A percentile compares a stretch with the other conserved stretches of the same genome.
These are phyloP conservation scores for Trichosporon sp. DNA, from an alignment of 1,284 basidiomycete genomes.

Conservation along the genomic window DNA sequence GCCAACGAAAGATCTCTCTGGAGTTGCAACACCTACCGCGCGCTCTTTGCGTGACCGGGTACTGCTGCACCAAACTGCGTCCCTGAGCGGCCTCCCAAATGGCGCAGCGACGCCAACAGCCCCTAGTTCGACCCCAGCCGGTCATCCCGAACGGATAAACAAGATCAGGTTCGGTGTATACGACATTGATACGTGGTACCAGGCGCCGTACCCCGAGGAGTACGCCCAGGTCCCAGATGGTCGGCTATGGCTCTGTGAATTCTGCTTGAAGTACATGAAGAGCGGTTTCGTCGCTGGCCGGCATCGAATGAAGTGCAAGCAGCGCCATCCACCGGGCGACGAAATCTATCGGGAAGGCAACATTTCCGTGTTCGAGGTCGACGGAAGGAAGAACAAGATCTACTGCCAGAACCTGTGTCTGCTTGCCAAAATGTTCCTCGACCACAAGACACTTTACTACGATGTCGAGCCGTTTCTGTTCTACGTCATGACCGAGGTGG, in stretches of 20 bases:
- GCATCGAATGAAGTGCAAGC: constrained; percentile 95
- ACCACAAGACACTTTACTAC: constrained; percentile 99
- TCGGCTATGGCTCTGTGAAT: constrained; percentile 94
- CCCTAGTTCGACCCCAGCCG: constrained; percentile 21
- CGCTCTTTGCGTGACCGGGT: constrained; percentile 51
- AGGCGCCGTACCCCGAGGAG: constrained; percentile 98
- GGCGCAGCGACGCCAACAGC: constrained; percentile 17
- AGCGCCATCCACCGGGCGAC: constrained; percentile 92
- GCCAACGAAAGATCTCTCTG: constrained; percentile 3
- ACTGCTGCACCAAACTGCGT: constrained; percentile 42
- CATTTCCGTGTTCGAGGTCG: constrained; percentile 95
- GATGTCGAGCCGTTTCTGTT: constrained; percentile 99
- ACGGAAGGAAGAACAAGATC: constrained; percentile 98
- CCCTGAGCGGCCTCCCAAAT: constrained; percentile 25
- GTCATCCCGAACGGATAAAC: constrained; percentile 63
- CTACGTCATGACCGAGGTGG: constrained; percentile 95
- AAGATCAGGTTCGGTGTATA: constrained; percentile 90
- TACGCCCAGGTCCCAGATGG: constrained; percentile 93
- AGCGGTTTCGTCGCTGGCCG: constrained; percentile 83
- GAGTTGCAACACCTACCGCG: constrained; percentile 20
- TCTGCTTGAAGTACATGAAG: constrained; percentile 98
- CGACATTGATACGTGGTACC: constrained; percentile 98
- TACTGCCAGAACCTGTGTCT: constrained; percentile 99
- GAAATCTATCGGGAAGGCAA: constrained; percentile 92
- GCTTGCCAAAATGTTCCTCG: constrained; percentile 98